Percentiles rank a stretch among this genome's conserved stretches.
These are phyloP conservation scores for Puccinia brachypodii DNA, from an alignment of 1,284 basidiomycete genomes.

Conservation along the genomic window DNA sequence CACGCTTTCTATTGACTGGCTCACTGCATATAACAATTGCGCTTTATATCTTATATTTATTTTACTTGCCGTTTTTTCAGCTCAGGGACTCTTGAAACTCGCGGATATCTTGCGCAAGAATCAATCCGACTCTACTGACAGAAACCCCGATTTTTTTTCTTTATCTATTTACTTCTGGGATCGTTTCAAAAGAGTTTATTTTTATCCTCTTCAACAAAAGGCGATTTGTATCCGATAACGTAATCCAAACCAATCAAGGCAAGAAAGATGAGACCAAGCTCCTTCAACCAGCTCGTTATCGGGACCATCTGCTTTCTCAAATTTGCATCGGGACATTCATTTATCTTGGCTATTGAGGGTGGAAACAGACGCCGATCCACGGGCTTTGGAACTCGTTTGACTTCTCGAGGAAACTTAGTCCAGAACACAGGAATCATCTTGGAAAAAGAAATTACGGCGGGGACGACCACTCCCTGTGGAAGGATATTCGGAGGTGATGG, in stretches of 20 bases:
- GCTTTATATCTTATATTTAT: not conserved
- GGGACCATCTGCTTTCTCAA: not conserved
- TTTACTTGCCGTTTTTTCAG: not conserved
- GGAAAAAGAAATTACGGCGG: conserved; percentile 16
- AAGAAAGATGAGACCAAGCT: not conserved
- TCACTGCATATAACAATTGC: not conserved
- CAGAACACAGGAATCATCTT: conserved; percentile 45
- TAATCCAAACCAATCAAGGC: too few species aligned
- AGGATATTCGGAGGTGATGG: conserved; percentile 46
- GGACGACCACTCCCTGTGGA: conserved; percentile 30
- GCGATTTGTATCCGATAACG: too few species aligned
- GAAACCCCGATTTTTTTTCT: not conserved
- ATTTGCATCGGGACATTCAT: conserved; percentile 11
- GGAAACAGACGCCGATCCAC: conserved; percentile 27
- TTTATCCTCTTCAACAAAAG: not conserved
- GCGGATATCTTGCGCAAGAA: not conserved
- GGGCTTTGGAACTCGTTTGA: conserved; percentile 36
- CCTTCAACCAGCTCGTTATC: not conserved
- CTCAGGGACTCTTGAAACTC: not conserved
- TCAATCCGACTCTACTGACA: not conserved
- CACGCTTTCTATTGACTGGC: not conserved
- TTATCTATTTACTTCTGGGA: not conserved
- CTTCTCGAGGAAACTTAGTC: conserved; percentile 34
- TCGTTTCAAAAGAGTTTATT: not conserved
- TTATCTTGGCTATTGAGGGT: conserved; percentile 42